Percentiles rank a stretch among this genome's conserved stretches.
phyloP scores from a whole-genome alignment of 2,329 filamentous ascomycete genomes.

The Capronia coronata region DNA sequence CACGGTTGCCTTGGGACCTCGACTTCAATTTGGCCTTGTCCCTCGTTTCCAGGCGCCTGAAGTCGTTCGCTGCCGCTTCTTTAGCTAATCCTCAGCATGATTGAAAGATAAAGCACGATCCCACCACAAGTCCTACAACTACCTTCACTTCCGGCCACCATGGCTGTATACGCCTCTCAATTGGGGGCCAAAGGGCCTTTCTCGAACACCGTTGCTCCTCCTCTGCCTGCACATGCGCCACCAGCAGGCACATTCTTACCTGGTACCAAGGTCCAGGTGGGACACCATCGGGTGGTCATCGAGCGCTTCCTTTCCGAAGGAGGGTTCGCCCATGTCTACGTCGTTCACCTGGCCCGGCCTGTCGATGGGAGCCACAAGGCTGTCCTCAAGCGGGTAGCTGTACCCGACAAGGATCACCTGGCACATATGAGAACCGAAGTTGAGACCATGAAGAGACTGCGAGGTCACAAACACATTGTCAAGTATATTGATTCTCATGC shows the following conservation, averaged over 20 bases:
- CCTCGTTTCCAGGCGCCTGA: background rate
- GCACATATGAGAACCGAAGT: conserved; percentile 97
- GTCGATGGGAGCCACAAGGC: conserved; percentile 72
- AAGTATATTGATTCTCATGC: conserved; percentile 98
- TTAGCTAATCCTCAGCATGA: background rate
- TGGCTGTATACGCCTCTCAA: conserved; percentile 28
- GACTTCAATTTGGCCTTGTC: background rate
- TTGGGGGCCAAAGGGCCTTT: conserved; percentile 22
- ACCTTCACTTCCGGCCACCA: conserved; percentile 10
- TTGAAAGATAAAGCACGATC: conserved; percentile 4
- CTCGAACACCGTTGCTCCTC: conserved; percentile 28
- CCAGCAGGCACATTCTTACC: conserved; percentile 83
- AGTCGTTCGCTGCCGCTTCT: background rate
- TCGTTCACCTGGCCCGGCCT: conserved; percentile 75
- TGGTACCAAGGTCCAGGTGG: conserved; percentile 94
- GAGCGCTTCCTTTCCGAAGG: conserved; percentile 97
- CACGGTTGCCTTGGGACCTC: background rate
- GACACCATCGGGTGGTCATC: conserved; percentile 84
- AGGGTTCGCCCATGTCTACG: conserved; percentile 96
- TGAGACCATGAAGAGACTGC: conserved; percentile 99
- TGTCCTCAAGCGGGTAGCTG: conserved; percentile 89
- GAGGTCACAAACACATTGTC: conserved; percentile 92
- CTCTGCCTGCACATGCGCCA: conserved; percentile 30
- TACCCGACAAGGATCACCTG: conserved; percentile 90
- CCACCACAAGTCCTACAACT: background rate